These are phyloP conservation scores for Sclerotinia borealis DNA, from an alignment of 2,329 filamentous ascomycete genomes.

Conservation along the genomic window DNA sequence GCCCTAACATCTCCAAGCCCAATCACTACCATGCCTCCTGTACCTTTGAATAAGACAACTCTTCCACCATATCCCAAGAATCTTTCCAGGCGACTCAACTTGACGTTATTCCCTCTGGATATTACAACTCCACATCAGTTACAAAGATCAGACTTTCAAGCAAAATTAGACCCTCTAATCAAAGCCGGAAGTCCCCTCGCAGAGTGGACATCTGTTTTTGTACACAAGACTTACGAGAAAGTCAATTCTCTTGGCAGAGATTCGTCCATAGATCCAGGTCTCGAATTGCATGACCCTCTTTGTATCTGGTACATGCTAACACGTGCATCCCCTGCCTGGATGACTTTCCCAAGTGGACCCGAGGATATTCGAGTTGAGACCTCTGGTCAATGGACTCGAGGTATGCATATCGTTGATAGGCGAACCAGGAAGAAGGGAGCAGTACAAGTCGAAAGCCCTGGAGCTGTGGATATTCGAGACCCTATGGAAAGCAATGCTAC, in stretches of 20 bases:
- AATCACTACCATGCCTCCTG: slow-evolving; percentile 71
- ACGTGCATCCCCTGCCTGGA: slow-evolving; percentile 52
- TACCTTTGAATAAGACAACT: slow-evolving; percentile 44
- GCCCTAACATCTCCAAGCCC: slow-evolving; percentile 71
- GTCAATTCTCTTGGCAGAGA: slow-evolving; percentile 56
- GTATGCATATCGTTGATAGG: slow-evolving; percentile 81
- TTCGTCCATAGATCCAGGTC: slow-evolving; percentile 47
- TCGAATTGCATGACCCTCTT: slow-evolving; percentile 69
- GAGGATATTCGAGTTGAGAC: slow-evolving; percentile 91
- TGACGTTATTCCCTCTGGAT: slow-evolving; percentile 71
- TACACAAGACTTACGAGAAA: slow-evolving; percentile 64
- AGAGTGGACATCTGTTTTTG: slow-evolving; percentile 66
- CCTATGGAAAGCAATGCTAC: slow-evolving; percentile 29
- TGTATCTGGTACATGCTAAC: slow-evolving; percentile 74
- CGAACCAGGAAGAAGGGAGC: slow-evolving; percentile 50
- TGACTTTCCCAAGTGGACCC: slow-evolving; percentile 44
- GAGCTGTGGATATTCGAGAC: slow-evolving; percentile 33
- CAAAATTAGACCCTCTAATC: slow-evolving; percentile 48
- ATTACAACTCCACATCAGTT: slow-evolving; percentile 68
- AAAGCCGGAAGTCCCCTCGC: slow-evolving; percentile 65
- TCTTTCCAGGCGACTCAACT: slow-evolving; percentile 56
- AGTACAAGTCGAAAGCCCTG: slow-evolving; percentile 30
- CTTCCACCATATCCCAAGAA: slow-evolving; percentile 57
- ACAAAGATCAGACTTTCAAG: slow-evolving; percentile 52
- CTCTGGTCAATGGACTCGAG: slow-evolving; percentile 86